Evolutionary conservation across 768 basidiomycete genomes (phyloP).

Genomic region (Lentinus tigrinus): DNA sequence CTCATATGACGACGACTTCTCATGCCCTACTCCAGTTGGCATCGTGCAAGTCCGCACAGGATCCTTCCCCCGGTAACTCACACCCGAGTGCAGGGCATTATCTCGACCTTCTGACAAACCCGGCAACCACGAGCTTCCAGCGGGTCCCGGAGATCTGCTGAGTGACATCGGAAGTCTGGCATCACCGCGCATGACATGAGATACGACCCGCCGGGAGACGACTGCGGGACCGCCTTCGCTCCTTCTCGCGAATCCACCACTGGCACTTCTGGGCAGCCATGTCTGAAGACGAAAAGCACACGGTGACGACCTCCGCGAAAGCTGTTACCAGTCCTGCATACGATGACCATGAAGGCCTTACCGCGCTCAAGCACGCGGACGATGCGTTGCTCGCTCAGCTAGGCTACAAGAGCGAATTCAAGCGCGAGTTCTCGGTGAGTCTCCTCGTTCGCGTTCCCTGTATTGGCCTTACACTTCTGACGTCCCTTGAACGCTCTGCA

Average conservation of each 20-base stretch:
- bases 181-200: neutral
- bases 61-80: too few relatives aligned
- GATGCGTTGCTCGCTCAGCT: slow-evolving; percentile 59
- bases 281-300: slow-evolving; percentile 23
- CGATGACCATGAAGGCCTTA: slow-evolving; percentile 15
- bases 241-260: slow-evolving; percentile 5
- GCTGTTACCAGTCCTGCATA: neutral
- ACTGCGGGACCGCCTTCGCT: neutral
- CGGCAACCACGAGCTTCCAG: too few relatives aligned
- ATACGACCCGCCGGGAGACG: neutral
- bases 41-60: too few relatives aligned
- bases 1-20: too few relatives aligned
- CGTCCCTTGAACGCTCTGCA: neutral
- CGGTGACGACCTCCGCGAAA: slow-evolving; percentile 9
- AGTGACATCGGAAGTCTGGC: neutral
- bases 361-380: slow-evolving; percentile 43
- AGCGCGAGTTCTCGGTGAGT: slow-evolving; percentile 68
- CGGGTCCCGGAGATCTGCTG: too few relatives aligned
- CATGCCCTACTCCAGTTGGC: too few relatives aligned
- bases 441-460: neutral
- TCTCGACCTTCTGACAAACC: too few relatives aligned
- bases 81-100: too few relatives aligned
- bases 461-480: neutral
- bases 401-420: slow-evolving; percentile 73
- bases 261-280: neutral